phyloP scores from a whole-genome alignment of 129 eudicot species.

The Saposhnikovia divaricata region DNA sequence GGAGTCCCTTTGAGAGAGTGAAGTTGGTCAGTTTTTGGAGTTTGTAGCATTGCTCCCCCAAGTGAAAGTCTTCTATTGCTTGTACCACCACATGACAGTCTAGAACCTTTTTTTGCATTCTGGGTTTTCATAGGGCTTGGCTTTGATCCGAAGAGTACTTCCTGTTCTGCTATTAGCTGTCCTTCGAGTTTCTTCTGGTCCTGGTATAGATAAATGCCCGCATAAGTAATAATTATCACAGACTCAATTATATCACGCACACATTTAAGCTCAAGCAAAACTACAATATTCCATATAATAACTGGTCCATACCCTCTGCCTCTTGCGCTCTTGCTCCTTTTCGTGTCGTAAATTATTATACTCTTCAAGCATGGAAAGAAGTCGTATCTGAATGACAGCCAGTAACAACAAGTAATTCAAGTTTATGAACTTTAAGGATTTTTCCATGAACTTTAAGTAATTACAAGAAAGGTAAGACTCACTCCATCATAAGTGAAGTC shows the following conservation, averaged over 20 bases:
- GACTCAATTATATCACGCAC: neutral
- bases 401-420: neutral
- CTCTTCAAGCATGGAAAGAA: constrained; percentile 86
- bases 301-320: constrained; percentile 60
- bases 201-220: constrained; percentile 26
- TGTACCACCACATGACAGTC: constrained; percentile 69
- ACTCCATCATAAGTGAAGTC: constrained; percentile 91
- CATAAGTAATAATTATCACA: neutral
- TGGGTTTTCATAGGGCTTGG: constrained; percentile 88
- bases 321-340: constrained; percentile 73
- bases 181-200: constrained; percentile 95
- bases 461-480: constrained; percentile 17
- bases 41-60: constrained; percentile 67
- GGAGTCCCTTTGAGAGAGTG: constrained; percentile 64
- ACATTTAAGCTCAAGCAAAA: neutral
- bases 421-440: neutral
- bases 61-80: constrained; percentile 68
- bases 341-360: constrained; percentile 58
- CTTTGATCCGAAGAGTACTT: constrained; percentile 83
- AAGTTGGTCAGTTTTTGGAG: constrained; percentile 49
- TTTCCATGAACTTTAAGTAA: neutral
- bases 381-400: constrained; percentile 48
- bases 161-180: constrained; percentile 86
- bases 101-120: constrained; percentile 60
- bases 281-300: neutral